phyloP scores from a whole-genome alignment of 2,329 filamentous ascomycete species.

The Ophiocordyceps camponoti-saundersi region DNA sequence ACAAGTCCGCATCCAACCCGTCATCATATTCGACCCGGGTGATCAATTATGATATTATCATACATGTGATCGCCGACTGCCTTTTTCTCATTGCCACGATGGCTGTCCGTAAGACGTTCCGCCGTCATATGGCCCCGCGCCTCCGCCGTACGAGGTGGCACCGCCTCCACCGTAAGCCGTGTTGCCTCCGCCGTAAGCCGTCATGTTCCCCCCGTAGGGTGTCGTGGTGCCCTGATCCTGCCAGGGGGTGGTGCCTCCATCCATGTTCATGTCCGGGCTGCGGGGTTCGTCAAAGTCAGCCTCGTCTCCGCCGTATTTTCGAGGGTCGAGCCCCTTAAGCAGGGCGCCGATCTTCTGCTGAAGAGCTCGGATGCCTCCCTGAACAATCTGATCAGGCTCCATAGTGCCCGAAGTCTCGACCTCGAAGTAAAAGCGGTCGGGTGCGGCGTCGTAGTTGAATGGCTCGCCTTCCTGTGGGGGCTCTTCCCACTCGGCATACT shows the following conservation, averaged over 20 bases:
- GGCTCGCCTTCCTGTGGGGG: slow-evolving; percentile 64
- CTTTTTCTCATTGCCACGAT: slow-evolving; percentile 24
- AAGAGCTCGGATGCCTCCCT: slow-evolving; percentile 72
- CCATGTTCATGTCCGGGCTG: slow-evolving; percentile 47
- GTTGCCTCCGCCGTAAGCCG: slow-evolving; percentile 46
- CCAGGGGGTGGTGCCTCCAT: slow-evolving; percentile 37
- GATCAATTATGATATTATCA: neutral
- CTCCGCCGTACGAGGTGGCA: slow-evolving; percentile 46
- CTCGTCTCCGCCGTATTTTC: slow-evolving; percentile 34
- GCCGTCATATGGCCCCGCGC: slow-evolving; percentile 23
- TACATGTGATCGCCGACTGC: neutral
- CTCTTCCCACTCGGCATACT: slow-evolving; percentile 67
- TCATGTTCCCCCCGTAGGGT: slow-evolving; percentile 43
- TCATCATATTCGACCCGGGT: neutral
- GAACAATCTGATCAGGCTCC: slow-evolving; percentile 77
- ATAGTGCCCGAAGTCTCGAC: slow-evolving; percentile 80
- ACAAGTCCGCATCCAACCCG: no score
- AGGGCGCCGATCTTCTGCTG: slow-evolving; percentile 80
- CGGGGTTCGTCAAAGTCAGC: slow-evolving; percentile 46
- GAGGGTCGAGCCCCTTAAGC: slow-evolving; percentile 38
- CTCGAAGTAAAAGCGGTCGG: slow-evolving; percentile 79
- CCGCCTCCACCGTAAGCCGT: slow-evolving; percentile 49
- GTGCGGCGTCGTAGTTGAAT: slow-evolving; percentile 82
- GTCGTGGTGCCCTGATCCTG: slow-evolving; percentile 52
- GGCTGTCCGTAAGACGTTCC: slow-evolving; percentile 28